Evolutionary conservation across 1,139 yeast genomes (phyloP).

Genomic region (Saccharomycopsis crataegensis): DNA sequence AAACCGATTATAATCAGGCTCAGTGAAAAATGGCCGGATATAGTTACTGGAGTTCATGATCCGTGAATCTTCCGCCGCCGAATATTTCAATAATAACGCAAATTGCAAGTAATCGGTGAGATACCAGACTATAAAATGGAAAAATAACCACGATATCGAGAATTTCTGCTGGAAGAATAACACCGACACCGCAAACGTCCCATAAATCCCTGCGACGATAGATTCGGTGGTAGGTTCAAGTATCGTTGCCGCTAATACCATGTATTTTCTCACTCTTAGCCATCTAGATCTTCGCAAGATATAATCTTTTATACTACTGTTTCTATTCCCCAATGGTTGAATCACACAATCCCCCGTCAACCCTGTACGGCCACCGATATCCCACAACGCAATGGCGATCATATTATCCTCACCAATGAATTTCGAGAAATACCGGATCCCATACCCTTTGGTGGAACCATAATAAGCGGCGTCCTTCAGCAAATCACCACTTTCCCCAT

Average conservation of each 20-base stretch:
- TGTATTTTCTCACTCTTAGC: slow-evolving; percentile 83
- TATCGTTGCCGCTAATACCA: slow-evolving; percentile 80
- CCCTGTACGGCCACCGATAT: slow-evolving; percentile 64
- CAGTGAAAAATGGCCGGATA: slow-evolving; percentile 21
- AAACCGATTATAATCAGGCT: slow-evolving; percentile 15
- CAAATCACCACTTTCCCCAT: slow-evolving; percentile 27
- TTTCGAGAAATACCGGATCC: slow-evolving; percentile 65
- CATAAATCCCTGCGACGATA: slow-evolving; percentile 58
- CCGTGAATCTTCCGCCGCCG: slow-evolving; percentile 25
- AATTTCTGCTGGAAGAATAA: slow-evolving; percentile 33
- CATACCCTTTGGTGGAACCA: slow-evolving; percentile 30
- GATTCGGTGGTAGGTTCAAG: slow-evolving; percentile 86
- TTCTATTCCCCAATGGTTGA: slow-evolving; percentile 55
- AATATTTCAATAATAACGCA: slow-evolving; percentile 34
- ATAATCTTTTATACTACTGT: slow-evolving; percentile 43
- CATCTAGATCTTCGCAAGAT: slow-evolving; percentile 68
- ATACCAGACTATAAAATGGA: slow-evolving; percentile 61
- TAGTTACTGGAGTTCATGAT: slow-evolving; percentile 21
- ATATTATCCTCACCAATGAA: slow-evolving; percentile 91
- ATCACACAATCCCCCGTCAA: slow-evolving; percentile 72
- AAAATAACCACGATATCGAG: slow-evolving; percentile 33
- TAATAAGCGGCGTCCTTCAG: slow-evolving; percentile 26
- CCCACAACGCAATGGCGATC: slow-evolving; percentile 87
- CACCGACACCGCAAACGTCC: slow-evolving; percentile 51
- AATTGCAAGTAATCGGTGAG: slow-evolving; percentile 56